Evolutionary conservation across 129 eudicot genomes (phyloP).

Genomic region (Lactuca saligna): DNA sequence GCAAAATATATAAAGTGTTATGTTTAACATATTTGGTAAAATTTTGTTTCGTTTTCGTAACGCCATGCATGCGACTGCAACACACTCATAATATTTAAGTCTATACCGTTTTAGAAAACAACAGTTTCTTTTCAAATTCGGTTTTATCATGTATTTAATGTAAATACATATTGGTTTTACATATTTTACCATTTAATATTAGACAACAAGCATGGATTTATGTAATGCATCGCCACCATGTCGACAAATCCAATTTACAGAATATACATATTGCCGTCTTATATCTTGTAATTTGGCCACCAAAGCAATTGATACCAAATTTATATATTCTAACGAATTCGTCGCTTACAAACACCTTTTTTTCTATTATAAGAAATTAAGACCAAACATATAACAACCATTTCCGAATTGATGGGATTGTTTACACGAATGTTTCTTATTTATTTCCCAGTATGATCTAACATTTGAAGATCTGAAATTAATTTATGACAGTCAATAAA

Average conservation of each 20-base stretch:
- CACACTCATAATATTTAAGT: neutral
- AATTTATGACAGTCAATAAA: neutral
- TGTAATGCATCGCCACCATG: slow-evolving; percentile 3
- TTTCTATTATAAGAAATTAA: neutral
- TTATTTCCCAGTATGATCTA: neutral
- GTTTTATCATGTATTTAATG: neutral
- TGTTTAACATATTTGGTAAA: no score
- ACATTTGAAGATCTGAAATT: neutral
- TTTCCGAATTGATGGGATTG: neutral
- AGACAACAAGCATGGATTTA: neutral
- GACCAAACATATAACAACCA: neutral
- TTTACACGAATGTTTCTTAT: neutral
- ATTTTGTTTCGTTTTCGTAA: no score
- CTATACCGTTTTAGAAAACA: neutral
- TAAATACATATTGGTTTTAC: no score
- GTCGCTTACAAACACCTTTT: neutral
- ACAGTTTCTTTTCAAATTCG: neutral
- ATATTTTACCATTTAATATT: neutral
- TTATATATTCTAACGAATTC: neutral
- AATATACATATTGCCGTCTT: neutral
- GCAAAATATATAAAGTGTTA: no score
- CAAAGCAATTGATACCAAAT: slow-evolving; percentile 1
- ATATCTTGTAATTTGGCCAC: neutral
- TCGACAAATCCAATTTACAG: slow-evolving; percentile 17
- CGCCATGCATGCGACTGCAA: no score